Evolutionary conservation across 2,329 filamentous ascomycete species (phyloP).

Genomic region (Septoria linicola): DNA sequence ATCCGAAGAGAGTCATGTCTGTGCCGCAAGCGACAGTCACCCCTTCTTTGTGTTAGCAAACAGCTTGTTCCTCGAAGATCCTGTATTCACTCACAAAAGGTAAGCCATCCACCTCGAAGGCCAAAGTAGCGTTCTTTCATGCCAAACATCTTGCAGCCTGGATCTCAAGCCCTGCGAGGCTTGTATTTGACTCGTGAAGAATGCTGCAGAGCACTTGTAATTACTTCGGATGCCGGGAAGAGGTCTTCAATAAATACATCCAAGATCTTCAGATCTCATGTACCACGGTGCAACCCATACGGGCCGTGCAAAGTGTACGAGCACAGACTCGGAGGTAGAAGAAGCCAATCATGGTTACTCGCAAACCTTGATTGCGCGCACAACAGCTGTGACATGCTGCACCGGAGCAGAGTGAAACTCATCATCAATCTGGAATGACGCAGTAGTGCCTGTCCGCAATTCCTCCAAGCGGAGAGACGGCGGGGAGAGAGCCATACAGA

Average conservation of each 20-base stretch:
- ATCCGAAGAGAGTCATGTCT: conserved; percentile 48
- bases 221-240: background rate
- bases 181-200: background rate
- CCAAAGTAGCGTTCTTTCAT: conserved; percentile 51
- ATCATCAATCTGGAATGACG: conserved; percentile 10
- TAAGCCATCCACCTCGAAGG: conserved; percentile 55
- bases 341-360: conserved; percentile 5
- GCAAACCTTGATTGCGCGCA: conserved; percentile 1
- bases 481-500: conserved; percentile 16
- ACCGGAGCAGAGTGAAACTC: conserved; percentile 1
- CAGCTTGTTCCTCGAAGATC: too few species aligned
- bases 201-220: background rate
- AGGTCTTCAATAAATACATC: conserved; percentile 2
- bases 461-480: conserved; percentile 16
- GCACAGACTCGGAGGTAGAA: background rate
- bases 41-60: background rate
- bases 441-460: conserved; percentile 9
- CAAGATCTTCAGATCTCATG: conserved; percentile 1
- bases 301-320: background rate
- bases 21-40: conserved; percentile 27
- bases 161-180: too few species aligned
- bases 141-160: conserved; percentile 20
- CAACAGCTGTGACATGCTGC: background rate
- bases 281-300: background rate
- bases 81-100: conserved; percentile 46